These are phyloP conservation scores for Sequoia sempervirens DNA, from an alignment of 75 land plant species.

Conservation along the genomic window DNA sequence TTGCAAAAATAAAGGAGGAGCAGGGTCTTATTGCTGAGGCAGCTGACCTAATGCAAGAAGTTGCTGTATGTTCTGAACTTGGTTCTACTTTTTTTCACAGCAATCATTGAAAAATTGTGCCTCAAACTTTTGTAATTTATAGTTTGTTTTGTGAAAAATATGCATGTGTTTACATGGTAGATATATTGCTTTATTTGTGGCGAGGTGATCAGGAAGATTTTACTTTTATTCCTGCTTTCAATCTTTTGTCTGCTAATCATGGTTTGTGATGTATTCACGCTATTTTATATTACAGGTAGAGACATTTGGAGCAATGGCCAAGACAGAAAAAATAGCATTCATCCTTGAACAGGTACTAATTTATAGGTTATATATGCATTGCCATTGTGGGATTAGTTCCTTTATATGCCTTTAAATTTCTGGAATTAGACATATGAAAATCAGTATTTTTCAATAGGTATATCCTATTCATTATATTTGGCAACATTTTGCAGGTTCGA, in stretches of 20 bases:
- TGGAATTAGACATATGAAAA: neutral
- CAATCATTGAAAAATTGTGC: neutral
- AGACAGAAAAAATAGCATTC: slow-evolving; percentile 97
- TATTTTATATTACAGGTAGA: slow-evolving; percentile 63
- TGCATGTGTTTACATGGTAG: neutral
- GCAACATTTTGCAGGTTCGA: slow-evolving; percentile 61
- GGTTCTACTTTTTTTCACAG: too few species aligned
- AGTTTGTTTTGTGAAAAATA: neutral
- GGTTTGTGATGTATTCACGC: neutral
- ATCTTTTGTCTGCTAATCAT: neutral
- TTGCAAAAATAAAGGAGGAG: slow-evolving; percentile 97
- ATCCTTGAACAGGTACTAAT: slow-evolving; percentile 90
- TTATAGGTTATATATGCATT: neutral
- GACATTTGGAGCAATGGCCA: slow-evolving; percentile 99
- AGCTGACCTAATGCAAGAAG: slow-evolving; percentile 99
- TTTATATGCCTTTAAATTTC: neutral
- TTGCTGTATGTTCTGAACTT: slow-evolving; percentile 66
- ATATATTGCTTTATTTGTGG: neutral
- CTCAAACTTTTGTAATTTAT: neutral
- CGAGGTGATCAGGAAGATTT: neutral
- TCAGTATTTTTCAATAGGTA: neutral
- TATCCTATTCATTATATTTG: slow-evolving; percentile 4
- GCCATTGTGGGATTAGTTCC: neutral
- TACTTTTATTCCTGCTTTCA: neutral
- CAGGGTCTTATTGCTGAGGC: slow-evolving; percentile 97